Conservation (phyloP, 108 stramenopile species). For the Seminavis robusta region DNA sequence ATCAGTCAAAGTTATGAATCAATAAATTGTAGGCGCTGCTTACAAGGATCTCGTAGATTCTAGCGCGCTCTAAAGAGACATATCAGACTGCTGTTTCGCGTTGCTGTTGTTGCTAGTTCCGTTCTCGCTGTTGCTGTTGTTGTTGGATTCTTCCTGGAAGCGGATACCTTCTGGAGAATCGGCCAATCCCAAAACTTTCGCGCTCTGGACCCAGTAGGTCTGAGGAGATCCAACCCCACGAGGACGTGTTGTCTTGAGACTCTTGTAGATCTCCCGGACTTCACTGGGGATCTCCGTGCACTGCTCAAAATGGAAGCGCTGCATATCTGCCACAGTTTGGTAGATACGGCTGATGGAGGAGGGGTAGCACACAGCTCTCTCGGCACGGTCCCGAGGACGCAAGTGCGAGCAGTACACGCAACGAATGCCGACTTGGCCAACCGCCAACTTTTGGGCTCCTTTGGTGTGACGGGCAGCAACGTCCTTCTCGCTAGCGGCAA, state of each 20-base stretch:
- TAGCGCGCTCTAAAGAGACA: too few species aligned
- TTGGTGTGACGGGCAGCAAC: constrained; percentile 80
- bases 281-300: constrained; percentile 71
- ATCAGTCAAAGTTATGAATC: too few species aligned
- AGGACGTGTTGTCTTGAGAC: constrained; percentile 81
- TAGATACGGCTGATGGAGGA: constrained; percentile 66
- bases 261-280: constrained; percentile 66
- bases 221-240: constrained; percentile 84
- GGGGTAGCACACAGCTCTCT: constrained; percentile 83
- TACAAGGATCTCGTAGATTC: too few species aligned
- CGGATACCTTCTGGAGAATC: constrained; percentile 76
- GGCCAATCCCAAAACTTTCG: constrained; percentile 71
- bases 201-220: constrained; percentile 82
- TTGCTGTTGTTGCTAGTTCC: background rate
- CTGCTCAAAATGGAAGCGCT: constrained; percentile 86
- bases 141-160: constrained; percentile 33
- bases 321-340: constrained; percentile 85
- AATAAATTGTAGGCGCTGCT: too few species aligned
- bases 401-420: constrained; percentile 82
- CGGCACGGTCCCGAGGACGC: constrained; percentile 74
- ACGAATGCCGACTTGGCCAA: constrained; percentile 81
- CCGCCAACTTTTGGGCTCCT: constrained; percentile 75
- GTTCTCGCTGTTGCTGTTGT: constrained; percentile 4
- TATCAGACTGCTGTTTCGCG: too few species aligned
- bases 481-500: constrained; percentile 70